These are phyloP conservation scores for Colletotrichum sp. DNA, from an alignment of 2,329 filamentous ascomycete species.

Conservation along the genomic window DNA sequence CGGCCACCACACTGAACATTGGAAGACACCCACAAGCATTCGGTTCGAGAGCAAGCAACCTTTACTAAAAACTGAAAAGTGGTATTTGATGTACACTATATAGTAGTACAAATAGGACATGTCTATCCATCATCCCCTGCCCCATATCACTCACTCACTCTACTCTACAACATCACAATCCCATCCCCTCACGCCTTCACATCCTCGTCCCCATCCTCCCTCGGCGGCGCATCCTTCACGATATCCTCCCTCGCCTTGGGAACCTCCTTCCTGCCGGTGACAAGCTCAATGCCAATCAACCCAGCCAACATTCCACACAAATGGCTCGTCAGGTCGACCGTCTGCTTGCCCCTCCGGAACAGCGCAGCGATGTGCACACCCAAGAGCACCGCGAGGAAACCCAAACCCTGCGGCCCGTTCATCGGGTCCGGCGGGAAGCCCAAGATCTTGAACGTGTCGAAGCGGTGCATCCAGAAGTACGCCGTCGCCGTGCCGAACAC, in stretches of 20 bases:
- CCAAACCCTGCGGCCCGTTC: conserved; percentile 58
- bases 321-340: conserved; percentile 58
- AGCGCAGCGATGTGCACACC: conserved; percentile 55
- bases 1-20: rapidly evolving
- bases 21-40: neutral
- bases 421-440: conserved; percentile 60
- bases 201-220: neutral
- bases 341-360: conserved; percentile 45
- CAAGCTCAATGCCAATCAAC: conserved; percentile 41
- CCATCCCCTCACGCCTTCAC: neutral
- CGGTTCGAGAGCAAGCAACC: too few relatives aligned
- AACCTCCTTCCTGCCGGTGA: conserved; percentile 27
- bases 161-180: neutral
- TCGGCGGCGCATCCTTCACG: conserved; percentile 3
- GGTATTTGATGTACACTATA: neutral
- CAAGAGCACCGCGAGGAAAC: conserved; percentile 55
- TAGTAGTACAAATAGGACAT: neutral
- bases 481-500: conserved; percentile 66
- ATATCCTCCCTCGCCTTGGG: neutral
- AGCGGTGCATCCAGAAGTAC: conserved; percentile 64
- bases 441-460: conserved; percentile 62
- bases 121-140: neutral
- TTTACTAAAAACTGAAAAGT: neutral
- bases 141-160: neutral
- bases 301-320: conserved; percentile 57